Percentiles rank a stretch among this genome's conserved stretches.
These are phyloP conservation scores for Beta vulgaris DNA, from an alignment of 148 eudicot genomes.

Conservation along the genomic window DNA sequence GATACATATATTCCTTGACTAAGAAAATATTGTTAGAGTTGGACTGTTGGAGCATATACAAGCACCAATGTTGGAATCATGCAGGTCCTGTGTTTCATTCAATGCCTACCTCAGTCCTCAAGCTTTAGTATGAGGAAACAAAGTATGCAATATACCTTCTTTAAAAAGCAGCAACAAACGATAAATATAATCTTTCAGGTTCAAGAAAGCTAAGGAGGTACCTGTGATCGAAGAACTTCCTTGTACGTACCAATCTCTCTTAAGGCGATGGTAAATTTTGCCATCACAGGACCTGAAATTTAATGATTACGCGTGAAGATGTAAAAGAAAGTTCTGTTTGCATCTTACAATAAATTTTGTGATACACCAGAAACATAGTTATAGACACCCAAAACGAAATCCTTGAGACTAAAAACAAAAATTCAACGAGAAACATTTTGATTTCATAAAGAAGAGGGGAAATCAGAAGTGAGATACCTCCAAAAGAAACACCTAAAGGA, in stretches of 20 bases:
- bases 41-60: background rate
- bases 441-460: background rate
- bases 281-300: slow-evolving; percentile 76
- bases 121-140: background rate
- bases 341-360: background rate
- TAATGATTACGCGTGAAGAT: slow-evolving; percentile 1
- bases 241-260: slow-evolving; percentile 89
- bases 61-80: background rate
- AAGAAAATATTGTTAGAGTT: background rate
- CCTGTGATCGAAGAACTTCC: slow-evolving; percentile 90
- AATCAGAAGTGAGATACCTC: slow-evolving; percentile 50
- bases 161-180: no score
- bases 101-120: slow-evolving; percentile 6
- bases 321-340: background rate
- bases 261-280: slow-evolving; percentile 71
- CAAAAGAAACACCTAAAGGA: slow-evolving; percentile 68
- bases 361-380: background rate
- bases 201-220: slow-evolving; percentile 9
- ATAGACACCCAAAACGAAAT: slow-evolving; percentile 1
- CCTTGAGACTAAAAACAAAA: background rate
- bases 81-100: background rate
- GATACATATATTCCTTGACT: background rate
- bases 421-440: slow-evolving; percentile 6
- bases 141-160: no score
- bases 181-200: background rate